Evolutionary conservation across 2,329 filamentous ascomycete genomes (phyloP).

Genomic region (Venturia nashicola): DNA sequence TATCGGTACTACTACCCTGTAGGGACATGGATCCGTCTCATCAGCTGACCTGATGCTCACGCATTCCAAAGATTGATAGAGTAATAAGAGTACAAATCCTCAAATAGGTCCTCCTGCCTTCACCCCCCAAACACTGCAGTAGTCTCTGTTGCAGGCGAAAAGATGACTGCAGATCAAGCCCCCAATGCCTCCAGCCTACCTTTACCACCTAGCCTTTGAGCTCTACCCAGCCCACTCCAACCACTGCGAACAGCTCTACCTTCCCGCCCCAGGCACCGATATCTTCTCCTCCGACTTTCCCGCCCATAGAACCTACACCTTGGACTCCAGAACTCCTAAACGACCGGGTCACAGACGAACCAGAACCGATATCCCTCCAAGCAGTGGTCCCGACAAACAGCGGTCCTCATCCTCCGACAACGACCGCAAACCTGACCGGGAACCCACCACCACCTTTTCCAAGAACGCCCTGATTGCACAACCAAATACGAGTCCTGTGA

Average conservation of each 20-base stretch:
- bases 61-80: too few relatives aligned
- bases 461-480: neutral
- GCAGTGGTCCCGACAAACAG: neutral
- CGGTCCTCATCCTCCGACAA: neutral
- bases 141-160: neutral
- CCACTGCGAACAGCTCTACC: slow-evolving; percentile 17
- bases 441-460: neutral
- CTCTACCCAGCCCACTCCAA: slow-evolving; percentile 28
- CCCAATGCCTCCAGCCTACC: slow-evolving; percentile 37
- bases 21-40: too few relatives aligned
- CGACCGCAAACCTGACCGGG: neutral
- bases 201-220: slow-evolving; percentile 52
- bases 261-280: slow-evolving; percentile 29
- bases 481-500: neutral
- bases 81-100: too few relatives aligned
- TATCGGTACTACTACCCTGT: too few relatives aligned
- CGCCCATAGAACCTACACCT: slow-evolving; percentile 26
- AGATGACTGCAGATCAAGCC: neutral
- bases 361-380: neutral
- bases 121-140: neutral
- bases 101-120: too few relatives aligned
- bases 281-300: slow-evolving; percentile 34
- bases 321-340: slow-evolving; percentile 16
- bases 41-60: too few relatives aligned
- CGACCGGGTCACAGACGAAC: neutral